Evolutionary conservation across 148 eudicot species (phyloP), one percentile per base, ranked within the genome.

Genomic region (Vaccinium vitisidaea): DNA sequence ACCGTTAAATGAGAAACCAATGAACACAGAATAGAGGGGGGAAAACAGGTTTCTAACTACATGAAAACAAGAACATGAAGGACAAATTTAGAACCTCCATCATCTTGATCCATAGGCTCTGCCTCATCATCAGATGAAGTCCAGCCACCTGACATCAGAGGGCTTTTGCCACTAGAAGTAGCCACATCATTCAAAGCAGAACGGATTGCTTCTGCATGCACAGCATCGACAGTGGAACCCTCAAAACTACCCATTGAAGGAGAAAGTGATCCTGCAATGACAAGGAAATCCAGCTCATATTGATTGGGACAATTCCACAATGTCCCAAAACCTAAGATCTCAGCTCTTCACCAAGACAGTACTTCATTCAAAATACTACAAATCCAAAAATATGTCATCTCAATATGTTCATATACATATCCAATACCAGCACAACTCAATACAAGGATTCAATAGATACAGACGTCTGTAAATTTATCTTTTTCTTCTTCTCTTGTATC

Each of bases 61-160:
- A 36, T 36, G 78, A 75, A 16, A 52, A 84, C 67, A 74, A 77
- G 30, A 74, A 2, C 12, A 75, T 69, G 69, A n/a, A 82, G 39
- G 53, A 75, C 27, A 13, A 54, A 61, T 48, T 23, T 56, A 71
- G 46, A 76, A 93, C 98, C 98, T 89, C 89, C 92, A 90, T 84
- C 94, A 86, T 94, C 98, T 84, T 91, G 91, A 82, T 95, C 98
- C 98, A 95, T 92, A 39, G 88, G 86, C 80, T 95, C 98, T 63
- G 91, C 92, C 80, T 95, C 98, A 80, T 97, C 99, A 83, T 94
- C 98, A 79, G 98, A 95, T 18, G 99, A 92, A 12, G 95, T 89
- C 99, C 98, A 96, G 71, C 94, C 90, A 77, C 92, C 88, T 59
- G 90, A 86, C 58, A 63, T 86, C 50, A 56, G 83, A 21, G 83